Base-by-base conservation (phyloP, 73 alveolate species). In the Halteria grandinella region DNA sequence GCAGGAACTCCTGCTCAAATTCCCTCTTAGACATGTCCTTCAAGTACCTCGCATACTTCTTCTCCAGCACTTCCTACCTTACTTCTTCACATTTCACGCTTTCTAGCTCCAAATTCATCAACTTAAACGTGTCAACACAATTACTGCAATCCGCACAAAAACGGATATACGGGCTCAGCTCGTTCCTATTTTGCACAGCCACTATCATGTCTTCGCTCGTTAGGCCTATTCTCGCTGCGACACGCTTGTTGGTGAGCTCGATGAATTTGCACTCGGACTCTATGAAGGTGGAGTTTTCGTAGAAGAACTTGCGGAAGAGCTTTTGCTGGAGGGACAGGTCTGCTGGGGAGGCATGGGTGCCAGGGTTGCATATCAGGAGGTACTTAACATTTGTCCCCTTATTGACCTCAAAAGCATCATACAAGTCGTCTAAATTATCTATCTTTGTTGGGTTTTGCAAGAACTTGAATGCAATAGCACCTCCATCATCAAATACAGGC, bases 261-360 rank as follows among this genome's bases (percentile, higher is more conserved):
- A 66, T 44, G 34, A 66, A 66, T 25, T 44, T 41, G 14, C 43
- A 63, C 32, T 66, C 80, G 47, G 27, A 32, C 15, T 66, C 63
- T 25, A 66, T 2, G 21, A 66, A 66, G n/a, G 50, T 24, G 20
- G 59, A 27, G 43, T 66, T 66, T 45, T 66, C 80, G 47, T 66
- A 66, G 66, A 66, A 66, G 36, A 66, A 66, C 33, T 66, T 66
- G 23, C 80, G 43, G 23, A 44, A 66, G 1, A 66, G 2, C 21
- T 66, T 66, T 33, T 44, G 34, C 47, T 66, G 29, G 6, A 66
- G 1, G 15, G 48, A 23, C 63, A 66, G 29, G 54, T 47, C 53
- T 24, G 11, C 31, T 44, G 80, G 80, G 6, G 51, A 15, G 4
- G 17, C 27, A 54, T 57, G 32, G 25, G 43, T 17, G 15, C 28